Evolutionary conservation across 2,329 filamentous ascomycete species (phyloP), one percentile per base, ranked within the genome.

Genomic region (Colletotrichum viniferum): DNA sequence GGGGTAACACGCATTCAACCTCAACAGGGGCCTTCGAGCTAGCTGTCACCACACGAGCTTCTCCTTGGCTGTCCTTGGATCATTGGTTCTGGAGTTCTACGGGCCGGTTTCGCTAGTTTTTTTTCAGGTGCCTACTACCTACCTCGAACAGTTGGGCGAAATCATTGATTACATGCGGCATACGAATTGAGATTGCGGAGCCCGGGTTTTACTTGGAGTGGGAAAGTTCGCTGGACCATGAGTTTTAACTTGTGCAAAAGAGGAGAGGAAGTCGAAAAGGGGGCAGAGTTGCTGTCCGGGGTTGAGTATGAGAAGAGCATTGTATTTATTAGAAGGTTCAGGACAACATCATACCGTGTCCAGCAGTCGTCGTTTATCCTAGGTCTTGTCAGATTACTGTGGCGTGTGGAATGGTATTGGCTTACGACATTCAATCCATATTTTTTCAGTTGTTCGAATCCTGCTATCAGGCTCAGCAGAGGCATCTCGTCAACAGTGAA

Each of bases 101-200:
- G 64, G 73, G 64, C 38, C 43, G 52, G 66, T 70, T 74, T 74
- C 73, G 73, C 69, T 38, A 74, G 38, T 66, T 24, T 74, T 55
- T 55, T 62, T n/a, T 32, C 26, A 24, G 61, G 36, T 71, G 60
- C 60, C 61, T 28, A 32, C 58, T 74, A 72, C 34, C 65, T 72
- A 66, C 63, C 21, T 67, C 38, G 28, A 74, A 74, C 28, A 66
- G 56, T 48, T 76, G 61, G 74, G 71, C 74, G 72, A 56, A 70
- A 65, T 68, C 69, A 71, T 74, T 77, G 75, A 76, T 69, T 77
- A 65, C 52, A 77, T 63, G 68, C 52, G 73, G 73, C 75, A 76
- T 76, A 76, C 73, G 73, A 77, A 65, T 62, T 75, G 75, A 68
- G 75, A 67, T 43, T 67, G 73, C 68, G 56, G 69, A 69, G 64